Evolutionary conservation across 2,329 filamentous ascomycete genomes (phyloP).

Genomic region (Truncatella angustata): DNA sequence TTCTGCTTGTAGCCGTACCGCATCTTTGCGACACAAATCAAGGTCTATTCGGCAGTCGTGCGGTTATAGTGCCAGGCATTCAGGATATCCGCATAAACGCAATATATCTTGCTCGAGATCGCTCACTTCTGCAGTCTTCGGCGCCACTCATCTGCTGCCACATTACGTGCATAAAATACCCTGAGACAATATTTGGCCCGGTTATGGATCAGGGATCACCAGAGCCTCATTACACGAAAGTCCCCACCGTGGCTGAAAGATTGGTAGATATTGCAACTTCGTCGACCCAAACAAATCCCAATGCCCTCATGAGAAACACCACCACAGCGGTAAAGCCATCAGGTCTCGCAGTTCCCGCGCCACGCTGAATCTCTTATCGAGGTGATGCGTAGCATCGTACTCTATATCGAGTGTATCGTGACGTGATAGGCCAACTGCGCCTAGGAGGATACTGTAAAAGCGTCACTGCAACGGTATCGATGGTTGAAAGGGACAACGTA

Average conservation of each 20-base stretch:
- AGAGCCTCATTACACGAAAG: constrained; percentile 17
- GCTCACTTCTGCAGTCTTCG: constrained; percentile 19
- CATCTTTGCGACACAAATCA: background rate
- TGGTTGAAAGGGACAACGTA: too few species aligned
- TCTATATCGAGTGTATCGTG: too few species aligned
- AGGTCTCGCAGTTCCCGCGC: too few species aligned
- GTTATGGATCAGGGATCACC: constrained; percentile 10
- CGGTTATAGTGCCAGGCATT: constrained; percentile 14
- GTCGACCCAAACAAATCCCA: background rate
- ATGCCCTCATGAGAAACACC: too few species aligned
- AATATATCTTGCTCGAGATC: constrained; percentile 21
- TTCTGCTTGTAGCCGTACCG: constrained; percentile 3
- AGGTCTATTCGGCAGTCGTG: background rate
- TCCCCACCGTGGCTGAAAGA: background rate
- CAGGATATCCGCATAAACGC: constrained; percentile 11
- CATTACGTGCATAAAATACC: constrained; percentile 21
- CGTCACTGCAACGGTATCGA: too few species aligned
- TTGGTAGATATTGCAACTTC: background rate
- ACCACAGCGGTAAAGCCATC: too few species aligned
- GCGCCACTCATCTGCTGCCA: constrained; percentile 23
- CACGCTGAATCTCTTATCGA: too few species aligned
- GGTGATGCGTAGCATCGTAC: too few species aligned
- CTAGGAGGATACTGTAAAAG: too few species aligned
- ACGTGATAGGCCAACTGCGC: too few species aligned
- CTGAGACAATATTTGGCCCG: constrained; percentile 13